Evolutionary conservation across 2,329 filamentous ascomycete genomes (phyloP).

Genomic region (Phyllosticta citribraziliensis): DNA sequence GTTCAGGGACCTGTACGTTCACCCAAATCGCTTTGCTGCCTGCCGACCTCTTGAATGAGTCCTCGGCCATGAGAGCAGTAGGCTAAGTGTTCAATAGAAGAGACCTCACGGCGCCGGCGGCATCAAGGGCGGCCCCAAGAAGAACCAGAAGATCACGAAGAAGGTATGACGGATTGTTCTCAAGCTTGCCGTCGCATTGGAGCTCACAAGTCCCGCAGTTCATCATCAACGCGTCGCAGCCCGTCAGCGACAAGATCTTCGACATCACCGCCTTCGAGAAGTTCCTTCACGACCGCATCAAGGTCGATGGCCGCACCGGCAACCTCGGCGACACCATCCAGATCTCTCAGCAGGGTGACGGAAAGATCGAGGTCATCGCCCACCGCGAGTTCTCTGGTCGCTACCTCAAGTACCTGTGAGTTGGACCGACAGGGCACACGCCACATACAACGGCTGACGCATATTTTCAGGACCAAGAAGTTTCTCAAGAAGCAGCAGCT

Average conservation of each 20-base stretch:
- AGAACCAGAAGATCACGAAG: constrained; percentile 67
- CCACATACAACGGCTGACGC: constrained; percentile 11
- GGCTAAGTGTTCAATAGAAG: constrained; percentile 72
- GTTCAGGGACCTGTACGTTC: constrained; percentile 68
- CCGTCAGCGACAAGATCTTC: constrained; percentile 99
- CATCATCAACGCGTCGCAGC: constrained; percentile 99
- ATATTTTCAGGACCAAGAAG: constrained; percentile 79
- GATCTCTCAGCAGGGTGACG: constrained; percentile 85
- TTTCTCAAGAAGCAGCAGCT: constrained; percentile 99
- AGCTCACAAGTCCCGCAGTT: constrained; percentile 47
- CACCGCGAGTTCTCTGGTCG: constrained; percentile 97
- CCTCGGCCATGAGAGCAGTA: constrained; percentile 59
- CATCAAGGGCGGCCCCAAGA: constrained; percentile 31
- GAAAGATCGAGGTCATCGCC: constrained; percentile 95
- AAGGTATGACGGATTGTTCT: constrained; percentile 49
- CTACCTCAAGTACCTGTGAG: constrained; percentile 99
- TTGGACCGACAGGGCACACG: constrained; percentile 16
- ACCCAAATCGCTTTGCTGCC: constrained; percentile 82
- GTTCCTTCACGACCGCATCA: constrained; percentile 99
- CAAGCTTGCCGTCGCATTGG: not conserved
- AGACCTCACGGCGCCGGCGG: constrained; percentile 20
- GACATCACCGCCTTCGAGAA: constrained; percentile 98
- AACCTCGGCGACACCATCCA: constrained; percentile 92
- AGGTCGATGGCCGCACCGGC: constrained; percentile 95
- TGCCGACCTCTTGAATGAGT: constrained; percentile 37